Evolutionary conservation across 768 basidiomycete species (phyloP).

Genomic region (Boletus fagicola): DNA sequence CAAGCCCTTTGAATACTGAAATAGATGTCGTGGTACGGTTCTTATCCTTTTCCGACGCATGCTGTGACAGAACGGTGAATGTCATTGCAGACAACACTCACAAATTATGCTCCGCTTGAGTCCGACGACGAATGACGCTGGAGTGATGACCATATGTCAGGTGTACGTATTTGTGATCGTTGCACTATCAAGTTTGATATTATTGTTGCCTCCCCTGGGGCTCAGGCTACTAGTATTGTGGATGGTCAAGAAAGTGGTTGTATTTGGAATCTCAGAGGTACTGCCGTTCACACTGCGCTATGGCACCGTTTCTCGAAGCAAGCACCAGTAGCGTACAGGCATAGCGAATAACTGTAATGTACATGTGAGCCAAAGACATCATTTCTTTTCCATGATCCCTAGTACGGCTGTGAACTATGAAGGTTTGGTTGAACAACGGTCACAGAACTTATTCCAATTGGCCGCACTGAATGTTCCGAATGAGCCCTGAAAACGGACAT

Average conservation of each 20-base stretch:
- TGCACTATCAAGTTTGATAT: no score
- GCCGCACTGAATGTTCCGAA: background rate
- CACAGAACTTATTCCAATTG: no score
- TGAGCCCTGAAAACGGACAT: background rate
- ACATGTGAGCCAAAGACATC: no score
- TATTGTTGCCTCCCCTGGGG: no score
- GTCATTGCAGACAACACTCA: background rate
- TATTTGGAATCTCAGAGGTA: no score
- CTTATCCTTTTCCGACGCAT: background rate
- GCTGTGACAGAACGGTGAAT: background rate
- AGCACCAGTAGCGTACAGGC: background rate
- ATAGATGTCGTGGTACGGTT: background rate
- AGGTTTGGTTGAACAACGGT: no score
- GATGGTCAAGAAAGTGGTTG: background rate
- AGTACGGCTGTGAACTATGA: no score
- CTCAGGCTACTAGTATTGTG: background rate
- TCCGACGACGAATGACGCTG: background rate
- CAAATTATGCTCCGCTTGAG: background rate
- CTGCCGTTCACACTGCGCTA: no score
- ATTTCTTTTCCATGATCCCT: no score
- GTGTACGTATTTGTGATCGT: no score
- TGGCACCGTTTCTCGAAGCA: background rate
- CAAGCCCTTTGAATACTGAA: background rate
- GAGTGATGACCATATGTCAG: no score
- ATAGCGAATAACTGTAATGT: no score